Evolutionary conservation across 179 eudicot genomes (phyloP).

Genomic region (Pouteria campechiana): DNA sequence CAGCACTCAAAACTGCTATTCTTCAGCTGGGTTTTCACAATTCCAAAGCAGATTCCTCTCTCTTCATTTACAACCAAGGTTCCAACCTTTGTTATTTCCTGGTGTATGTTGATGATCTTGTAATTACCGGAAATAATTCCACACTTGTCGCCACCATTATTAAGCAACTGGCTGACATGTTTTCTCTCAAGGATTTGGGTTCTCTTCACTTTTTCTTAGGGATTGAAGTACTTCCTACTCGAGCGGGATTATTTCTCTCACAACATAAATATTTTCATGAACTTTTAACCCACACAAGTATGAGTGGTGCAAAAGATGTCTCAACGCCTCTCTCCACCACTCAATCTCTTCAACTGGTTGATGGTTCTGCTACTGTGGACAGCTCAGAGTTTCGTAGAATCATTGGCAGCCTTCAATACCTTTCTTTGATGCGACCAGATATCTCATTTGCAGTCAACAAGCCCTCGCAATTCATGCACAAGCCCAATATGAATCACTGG

Average conservation of each 20-base stretch:
- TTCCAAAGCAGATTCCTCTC: background rate
- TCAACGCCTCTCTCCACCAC: too few relatives aligned
- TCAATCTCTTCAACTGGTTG: too few relatives aligned
- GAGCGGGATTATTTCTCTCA: background rate
- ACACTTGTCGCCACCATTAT: background rate
- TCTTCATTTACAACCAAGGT: background rate
- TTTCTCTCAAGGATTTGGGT: background rate
- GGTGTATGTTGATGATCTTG: too few relatives aligned
- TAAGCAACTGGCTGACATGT: background rate
- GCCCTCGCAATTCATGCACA: background rate
- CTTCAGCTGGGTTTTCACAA: background rate
- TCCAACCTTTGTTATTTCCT: background rate
- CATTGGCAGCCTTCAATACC: background rate
- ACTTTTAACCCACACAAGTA: background rate
- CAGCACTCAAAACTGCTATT: background rate
- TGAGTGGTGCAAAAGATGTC: background rate
- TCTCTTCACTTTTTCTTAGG: background rate
- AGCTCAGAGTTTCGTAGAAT: background rate
- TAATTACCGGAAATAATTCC: background rate
- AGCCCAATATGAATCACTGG: background rate
- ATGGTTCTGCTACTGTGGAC: background rate
- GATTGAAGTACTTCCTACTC: background rate
- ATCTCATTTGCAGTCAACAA: slow-evolving; percentile 4
- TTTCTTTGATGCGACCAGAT: background rate
- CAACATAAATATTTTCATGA: background rate